phyloP scores from a whole-genome alignment of 1,139 yeast genomes.

The Waltiozyma sp. region DNA sequence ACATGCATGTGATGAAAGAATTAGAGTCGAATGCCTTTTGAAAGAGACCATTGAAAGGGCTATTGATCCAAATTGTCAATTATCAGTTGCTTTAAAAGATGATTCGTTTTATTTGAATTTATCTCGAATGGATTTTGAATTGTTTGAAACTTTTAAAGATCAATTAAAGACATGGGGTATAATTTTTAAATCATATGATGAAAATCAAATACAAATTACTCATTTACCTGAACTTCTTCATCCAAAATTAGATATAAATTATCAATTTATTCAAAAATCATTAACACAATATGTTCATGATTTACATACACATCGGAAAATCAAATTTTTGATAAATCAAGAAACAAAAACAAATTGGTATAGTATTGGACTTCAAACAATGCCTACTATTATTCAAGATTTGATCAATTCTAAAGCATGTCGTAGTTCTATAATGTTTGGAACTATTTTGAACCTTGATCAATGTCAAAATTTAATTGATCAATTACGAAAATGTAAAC shows the following conservation, averaged over 20 bases:
- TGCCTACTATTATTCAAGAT: slow-evolving; percentile 42
- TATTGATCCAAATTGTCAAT: slow-evolving; percentile 2
- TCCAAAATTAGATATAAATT: slow-evolving; percentile 21
- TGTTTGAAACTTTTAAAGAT: slow-evolving; percentile 20
- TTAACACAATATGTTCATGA: slow-evolving; percentile 34
- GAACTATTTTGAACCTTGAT: slow-evolving; percentile 32
- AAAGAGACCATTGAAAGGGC: slow-evolving; percentile 21
- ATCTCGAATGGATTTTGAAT: slow-evolving; percentile 2
- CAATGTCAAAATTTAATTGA: slow-evolving; percentile 37
- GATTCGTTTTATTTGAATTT: neutral
- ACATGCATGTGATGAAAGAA: slow-evolving; percentile 96
- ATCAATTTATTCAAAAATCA: slow-evolving; percentile 23
- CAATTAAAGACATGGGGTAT: slow-evolving; percentile 39
- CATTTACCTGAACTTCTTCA: slow-evolving; percentile 33
- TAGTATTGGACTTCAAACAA: slow-evolving; percentile 20
- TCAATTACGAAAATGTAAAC: slow-evolving; percentile 34
- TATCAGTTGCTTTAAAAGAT: slow-evolving; percentile 9
- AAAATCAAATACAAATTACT: slow-evolving; percentile 17
- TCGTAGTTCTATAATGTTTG: slow-evolving; percentile 64
- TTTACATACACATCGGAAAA: slow-evolving; percentile 20
- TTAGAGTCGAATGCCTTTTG: slow-evolving; percentile 57
- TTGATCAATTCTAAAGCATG: slow-evolving; percentile 57
- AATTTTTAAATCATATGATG: slow-evolving; percentile 12
- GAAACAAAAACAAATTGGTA: slow-evolving; percentile 21
- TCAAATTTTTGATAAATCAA: slow-evolving; percentile 1